phyloP scores from a whole-genome alignment of 2,329 filamentous ascomycete genomes.

The Venturia aucupariae region DNA sequence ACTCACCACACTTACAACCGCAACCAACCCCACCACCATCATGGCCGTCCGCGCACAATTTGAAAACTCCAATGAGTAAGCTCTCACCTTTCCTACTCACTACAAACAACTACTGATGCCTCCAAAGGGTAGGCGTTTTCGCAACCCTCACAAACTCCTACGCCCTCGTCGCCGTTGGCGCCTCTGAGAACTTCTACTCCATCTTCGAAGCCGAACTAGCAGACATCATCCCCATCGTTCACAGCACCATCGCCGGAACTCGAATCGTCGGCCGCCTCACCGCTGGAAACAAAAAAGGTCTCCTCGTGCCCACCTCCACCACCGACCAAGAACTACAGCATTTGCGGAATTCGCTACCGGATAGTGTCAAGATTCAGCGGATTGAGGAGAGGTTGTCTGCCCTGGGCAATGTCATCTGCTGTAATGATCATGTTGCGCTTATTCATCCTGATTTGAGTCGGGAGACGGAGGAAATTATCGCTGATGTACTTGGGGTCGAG shows the following conservation, averaged over 20 bases:
- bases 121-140: constrained; percentile 82
- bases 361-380: constrained; percentile 85
- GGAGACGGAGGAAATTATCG: constrained; percentile 97
- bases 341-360: constrained; percentile 87
- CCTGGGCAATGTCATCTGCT: constrained; percentile 91
- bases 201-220: constrained; percentile 95
- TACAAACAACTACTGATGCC: neutral
- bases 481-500: constrained; percentile 83
- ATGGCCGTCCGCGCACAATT: constrained; percentile 56
- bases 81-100: constrained; percentile 20
- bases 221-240: constrained; percentile 94
- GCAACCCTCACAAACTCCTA: constrained; percentile 95
- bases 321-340: constrained; percentile 98
- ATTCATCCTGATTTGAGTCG: constrained; percentile 94
- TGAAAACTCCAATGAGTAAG: constrained; percentile 86
- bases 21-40: constrained; percentile 19
- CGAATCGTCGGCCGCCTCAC: constrained; percentile 94
- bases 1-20: neutral
- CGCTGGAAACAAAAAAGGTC: constrained; percentile 90
- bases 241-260: constrained; percentile 92
- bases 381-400: constrained; percentile 96
- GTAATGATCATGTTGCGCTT: constrained; percentile 93
- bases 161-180: constrained; percentile 85
- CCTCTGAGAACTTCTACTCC: constrained; percentile 93
- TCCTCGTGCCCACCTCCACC: constrained; percentile 90